phyloP scores from a whole-genome alignment of 176 grass and related monocot genomes.

The Carex parvula region DNA sequence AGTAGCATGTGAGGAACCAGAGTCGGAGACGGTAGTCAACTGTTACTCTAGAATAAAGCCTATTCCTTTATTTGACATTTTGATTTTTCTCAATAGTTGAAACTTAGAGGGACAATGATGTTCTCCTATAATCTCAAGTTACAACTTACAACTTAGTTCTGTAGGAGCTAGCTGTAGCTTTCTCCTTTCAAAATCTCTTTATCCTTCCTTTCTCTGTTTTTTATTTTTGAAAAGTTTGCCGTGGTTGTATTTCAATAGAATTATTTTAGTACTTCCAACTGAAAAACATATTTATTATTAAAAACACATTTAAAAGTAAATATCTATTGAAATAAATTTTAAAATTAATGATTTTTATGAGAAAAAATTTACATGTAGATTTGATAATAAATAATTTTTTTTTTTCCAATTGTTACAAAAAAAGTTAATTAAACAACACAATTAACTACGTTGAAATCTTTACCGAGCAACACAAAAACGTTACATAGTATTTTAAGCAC shows the following conservation, averaged over 20 bases:
- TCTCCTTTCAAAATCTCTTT: conserved; percentile 1
- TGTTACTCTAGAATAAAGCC: background rate
- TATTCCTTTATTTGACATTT: background rate
- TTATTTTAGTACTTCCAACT: too few species aligned
- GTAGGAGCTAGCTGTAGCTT: background rate
- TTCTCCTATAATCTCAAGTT: background rate
- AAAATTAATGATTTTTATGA: too few species aligned
- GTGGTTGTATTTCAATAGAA: background rate
- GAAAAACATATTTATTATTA: too few species aligned
- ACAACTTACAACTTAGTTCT: conserved; percentile 9
- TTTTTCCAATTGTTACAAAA: too few species aligned
- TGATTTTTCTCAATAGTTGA: background rate
- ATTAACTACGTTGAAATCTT: too few species aligned
- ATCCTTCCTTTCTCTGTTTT: background rate
- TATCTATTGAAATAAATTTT: too few species aligned
- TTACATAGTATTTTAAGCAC: too few species aligned
- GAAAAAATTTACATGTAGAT: too few species aligned
- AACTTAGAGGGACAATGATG: background rate
- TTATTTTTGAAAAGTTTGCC: background rate
- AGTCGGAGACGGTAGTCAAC: background rate
- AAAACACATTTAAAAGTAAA: too few species aligned
- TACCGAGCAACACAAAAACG: too few species aligned
- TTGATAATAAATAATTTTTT: too few species aligned
- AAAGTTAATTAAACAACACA: too few species aligned
- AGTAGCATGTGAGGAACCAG: background rate